Base-by-base conservation (phyloP, 1,139 yeast species). In the Hansenula lynferdii region DNA sequence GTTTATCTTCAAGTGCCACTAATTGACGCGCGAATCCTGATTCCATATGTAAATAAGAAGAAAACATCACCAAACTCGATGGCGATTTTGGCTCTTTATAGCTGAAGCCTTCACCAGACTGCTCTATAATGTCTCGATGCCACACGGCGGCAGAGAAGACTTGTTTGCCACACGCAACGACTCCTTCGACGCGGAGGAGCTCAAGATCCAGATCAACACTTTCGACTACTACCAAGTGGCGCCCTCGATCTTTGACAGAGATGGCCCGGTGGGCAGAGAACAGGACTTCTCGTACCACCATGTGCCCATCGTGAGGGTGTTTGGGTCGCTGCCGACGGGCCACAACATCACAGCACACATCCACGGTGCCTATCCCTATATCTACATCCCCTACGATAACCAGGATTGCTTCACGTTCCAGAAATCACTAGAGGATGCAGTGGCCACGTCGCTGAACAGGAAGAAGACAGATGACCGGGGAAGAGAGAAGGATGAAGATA, bases 281-380 rank as follows among this genome's bases (percentile, higher is more conserved):
- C 27, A 41, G 12, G 41, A 34, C 6, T 46, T 42, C 54, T 23
- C 60, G 52, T 37, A 50, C 54, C 42, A 56, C 3, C 76, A 72
- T 33, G 90, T 84, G 0, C 97, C 97, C 0, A 66, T 87, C 0
- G 64, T 89, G 2, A 64, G 98, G 36, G 62, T 92, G 0, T 92
- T 80, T 59, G 97, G 97, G 0, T 70, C 77, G 12, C 48, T 79
- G 1, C 67, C 68, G 0, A 64, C 73, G 0, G 85, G 83, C 0
- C 76, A 74, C 48, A 72, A 73, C 20, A 66, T 73, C 17, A 55
- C 77, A 14, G 69, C 85, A 1, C 97, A 92, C 57, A 66, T 94
- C 10, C 97, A 90, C 62, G 92, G 94, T 38, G 76, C 76, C 19
- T 85, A 70, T 48, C 98, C 97, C 0, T 92, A 92, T 54, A 51